Percentiles rank a stretch among this genome's conserved stretches.
Evolutionary conservation across 2,329 filamentous ascomycete species (phyloP).

Genomic region (Alternaria atra): DNA sequence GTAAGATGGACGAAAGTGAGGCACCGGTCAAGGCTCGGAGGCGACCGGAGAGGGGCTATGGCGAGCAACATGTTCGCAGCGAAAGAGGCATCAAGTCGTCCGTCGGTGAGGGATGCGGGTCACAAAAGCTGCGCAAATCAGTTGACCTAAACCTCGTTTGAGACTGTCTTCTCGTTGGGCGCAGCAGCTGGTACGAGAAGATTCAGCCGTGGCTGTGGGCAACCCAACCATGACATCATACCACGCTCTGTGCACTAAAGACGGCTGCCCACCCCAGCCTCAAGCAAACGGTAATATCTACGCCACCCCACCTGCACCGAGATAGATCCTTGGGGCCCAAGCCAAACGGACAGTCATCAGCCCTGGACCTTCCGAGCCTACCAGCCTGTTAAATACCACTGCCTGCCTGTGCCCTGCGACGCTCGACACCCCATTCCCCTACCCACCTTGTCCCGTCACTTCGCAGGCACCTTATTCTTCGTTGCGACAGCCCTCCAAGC

Average conservation of each 20-base stretch:
- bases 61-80: constrained; percentile 17
- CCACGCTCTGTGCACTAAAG: constrained; percentile 10
- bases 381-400: constrained; percentile 31
- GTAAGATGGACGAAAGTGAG: constrained; percentile 9
- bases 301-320: constrained; percentile 28
- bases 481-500: constrained; percentile 30
- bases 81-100: neutral
- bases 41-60: constrained; percentile 14
- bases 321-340: constrained; percentile 25
- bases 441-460: constrained; percentile 33
- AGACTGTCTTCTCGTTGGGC: constrained; percentile 19
- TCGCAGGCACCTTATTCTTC: constrained; percentile 38
- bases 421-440: constrained; percentile 20
- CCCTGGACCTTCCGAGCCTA: constrained; percentile 17
- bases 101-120: constrained; percentile 18
- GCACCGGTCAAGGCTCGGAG: constrained; percentile 18
- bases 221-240: constrained; percentile 25
- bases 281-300: constrained; percentile 28
- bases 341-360: constrained; percentile 31
- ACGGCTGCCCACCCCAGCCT: constrained; percentile 26
- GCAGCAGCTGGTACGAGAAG: constrained; percentile 12
- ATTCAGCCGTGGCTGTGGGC: constrained; percentile 7
- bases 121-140: constrained; percentile 20
- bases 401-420: constrained; percentile 27
- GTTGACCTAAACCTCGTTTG: constrained; percentile 6